Evolutionary conservation across 495 filamentous ascomycete species (phyloP).

Genomic region (Tuber melanosporum): DNA sequence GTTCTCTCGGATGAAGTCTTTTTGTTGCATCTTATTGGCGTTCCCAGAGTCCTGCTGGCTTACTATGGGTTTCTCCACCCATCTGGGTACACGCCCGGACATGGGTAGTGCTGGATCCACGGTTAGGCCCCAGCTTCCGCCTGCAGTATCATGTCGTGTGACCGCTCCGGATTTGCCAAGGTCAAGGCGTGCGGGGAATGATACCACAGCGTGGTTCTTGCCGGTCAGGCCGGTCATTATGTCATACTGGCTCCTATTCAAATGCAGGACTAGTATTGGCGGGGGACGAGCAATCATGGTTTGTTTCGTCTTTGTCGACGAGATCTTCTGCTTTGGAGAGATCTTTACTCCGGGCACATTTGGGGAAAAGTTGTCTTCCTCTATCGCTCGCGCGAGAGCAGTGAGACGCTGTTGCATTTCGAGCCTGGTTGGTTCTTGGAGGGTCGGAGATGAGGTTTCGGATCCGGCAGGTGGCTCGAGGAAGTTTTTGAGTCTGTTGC

Average conservation of each 20-base stretch:
- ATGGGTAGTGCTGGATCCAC: constrained; percentile 21
- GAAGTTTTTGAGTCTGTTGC: constrained; percentile 44
- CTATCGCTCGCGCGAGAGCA: constrained; percentile 61
- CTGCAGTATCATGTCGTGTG: constrained; percentile 47
- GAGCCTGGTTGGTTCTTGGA: constrained; percentile 27
- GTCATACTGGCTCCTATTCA: constrained; percentile 88
- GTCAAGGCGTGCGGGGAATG: constrained; percentile 67
- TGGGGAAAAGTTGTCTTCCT: constrained; percentile 74
- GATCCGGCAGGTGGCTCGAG: constrained; percentile 35
- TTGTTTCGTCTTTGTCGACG: constrained; percentile 79
- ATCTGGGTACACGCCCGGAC: constrained; percentile 19
- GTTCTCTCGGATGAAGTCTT: constrained; percentile 61
- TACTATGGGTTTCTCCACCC: constrained; percentile 5
- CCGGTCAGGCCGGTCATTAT: constrained; percentile 65
- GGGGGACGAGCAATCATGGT: constrained; percentile 76
- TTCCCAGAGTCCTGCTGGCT: constrained; percentile 27
- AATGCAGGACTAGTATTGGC: constrained; percentile 69
- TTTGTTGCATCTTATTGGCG: constrained; percentile 62
- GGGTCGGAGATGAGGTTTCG: constrained; percentile 10
- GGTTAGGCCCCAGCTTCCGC: constrained; percentile 29
- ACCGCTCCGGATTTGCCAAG: constrained; percentile 59
- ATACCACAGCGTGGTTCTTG: constrained; percentile 75
- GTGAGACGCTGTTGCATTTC: constrained; percentile 50
- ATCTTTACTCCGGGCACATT: constrained; percentile 62
- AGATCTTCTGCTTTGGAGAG: constrained; percentile 61